These are phyloP conservation scores for Penicillium herquei DNA, from an alignment of 495 filamentous ascomycete genomes.

Conservation along the genomic window DNA sequence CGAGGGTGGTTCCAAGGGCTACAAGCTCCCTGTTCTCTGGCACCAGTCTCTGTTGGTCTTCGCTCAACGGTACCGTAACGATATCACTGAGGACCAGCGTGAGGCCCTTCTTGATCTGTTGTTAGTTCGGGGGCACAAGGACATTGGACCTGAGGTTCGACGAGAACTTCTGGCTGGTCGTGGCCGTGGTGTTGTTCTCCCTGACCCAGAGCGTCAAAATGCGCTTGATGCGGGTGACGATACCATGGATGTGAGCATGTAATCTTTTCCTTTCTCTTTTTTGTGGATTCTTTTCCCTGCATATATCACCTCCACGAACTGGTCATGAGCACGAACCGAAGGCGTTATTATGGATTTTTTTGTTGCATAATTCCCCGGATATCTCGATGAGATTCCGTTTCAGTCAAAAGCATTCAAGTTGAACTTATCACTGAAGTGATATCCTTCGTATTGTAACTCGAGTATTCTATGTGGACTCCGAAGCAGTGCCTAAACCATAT, in stretches of 20 bases:
- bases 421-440: too few species aligned
- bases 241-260: constrained; percentile 68
- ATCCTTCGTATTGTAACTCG: too few species aligned
- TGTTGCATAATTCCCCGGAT: not conserved
- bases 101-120: constrained; percentile 89
- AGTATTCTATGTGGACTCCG: too few species aligned
- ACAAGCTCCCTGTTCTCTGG: constrained; percentile 81
- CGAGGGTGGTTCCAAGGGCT: constrained; percentile 40
- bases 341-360: not conserved
- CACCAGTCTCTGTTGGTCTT: constrained; percentile 87
- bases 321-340: constrained; percentile 15
- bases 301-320: constrained; percentile 27
- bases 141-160: constrained; percentile 87
- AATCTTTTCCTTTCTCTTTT: constrained; percentile 27
- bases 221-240: constrained; percentile 73
- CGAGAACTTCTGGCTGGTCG: constrained; percentile 87
- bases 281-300: constrained; percentile 12
- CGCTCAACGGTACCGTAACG: constrained; percentile 89
- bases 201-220: constrained; percentile 54
- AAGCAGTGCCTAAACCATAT: too few species aligned
- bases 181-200: constrained; percentile 74
- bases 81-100: constrained; percentile 89
- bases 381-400: not conserved
- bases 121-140: constrained; percentile 80
- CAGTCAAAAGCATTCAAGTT: too few species aligned